phyloP scores from a whole-genome alignment of 1,284 basidiomycete genomes.

The Flammula alnicola region DNA sequence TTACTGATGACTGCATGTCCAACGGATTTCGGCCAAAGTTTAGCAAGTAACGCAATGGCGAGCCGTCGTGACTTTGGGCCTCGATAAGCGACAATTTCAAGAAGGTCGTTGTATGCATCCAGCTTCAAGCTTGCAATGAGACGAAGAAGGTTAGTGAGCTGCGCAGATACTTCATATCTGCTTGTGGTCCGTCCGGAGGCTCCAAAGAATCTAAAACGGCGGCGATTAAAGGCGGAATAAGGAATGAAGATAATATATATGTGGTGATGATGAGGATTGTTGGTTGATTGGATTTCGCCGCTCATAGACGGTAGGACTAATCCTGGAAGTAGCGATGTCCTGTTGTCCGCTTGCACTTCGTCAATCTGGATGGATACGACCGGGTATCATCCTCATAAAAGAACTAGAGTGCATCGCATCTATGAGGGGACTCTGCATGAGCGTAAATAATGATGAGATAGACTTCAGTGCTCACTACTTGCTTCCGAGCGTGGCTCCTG shows the following conservation, averaged over 20 bases:
- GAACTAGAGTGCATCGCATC: neutral
- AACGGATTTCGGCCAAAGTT: slow-evolving; percentile 67
- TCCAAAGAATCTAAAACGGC: slow-evolving; percentile 60
- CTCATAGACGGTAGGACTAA: slow-evolving; percentile 9
- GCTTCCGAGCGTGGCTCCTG: neutral
- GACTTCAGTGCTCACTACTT: slow-evolving; percentile 1
- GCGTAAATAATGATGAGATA: neutral
- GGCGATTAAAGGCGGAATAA: slow-evolving; percentile 62
- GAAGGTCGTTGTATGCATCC: slow-evolving; percentile 70
- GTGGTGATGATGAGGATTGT: slow-evolving; percentile 59
- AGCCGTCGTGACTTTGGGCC: slow-evolving; percentile 54
- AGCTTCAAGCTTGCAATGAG: slow-evolving; percentile 64
- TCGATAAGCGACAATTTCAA: slow-evolving; percentile 73
- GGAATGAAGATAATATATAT: slow-evolving; percentile 62
- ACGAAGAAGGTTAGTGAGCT: slow-evolving; percentile 61
- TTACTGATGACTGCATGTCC: slow-evolving; percentile 68
- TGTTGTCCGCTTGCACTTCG: slow-evolving; percentile 44
- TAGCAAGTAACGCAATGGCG: slow-evolving; percentile 60
- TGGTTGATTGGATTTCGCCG: slow-evolving; percentile 49
- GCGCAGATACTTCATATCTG: slow-evolving; percentile 45
- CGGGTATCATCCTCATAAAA: slow-evolving; percentile 29
- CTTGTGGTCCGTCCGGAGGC: slow-evolving; percentile 34
- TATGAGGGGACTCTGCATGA: slow-evolving; percentile 2
- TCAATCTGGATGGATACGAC: slow-evolving; percentile 59
- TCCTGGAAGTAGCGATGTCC: slow-evolving; percentile 1